phyloP scores from a whole-genome alignment of 1,284 basidiomycete genomes.

The Lignosus rhinocerotis region DNA sequence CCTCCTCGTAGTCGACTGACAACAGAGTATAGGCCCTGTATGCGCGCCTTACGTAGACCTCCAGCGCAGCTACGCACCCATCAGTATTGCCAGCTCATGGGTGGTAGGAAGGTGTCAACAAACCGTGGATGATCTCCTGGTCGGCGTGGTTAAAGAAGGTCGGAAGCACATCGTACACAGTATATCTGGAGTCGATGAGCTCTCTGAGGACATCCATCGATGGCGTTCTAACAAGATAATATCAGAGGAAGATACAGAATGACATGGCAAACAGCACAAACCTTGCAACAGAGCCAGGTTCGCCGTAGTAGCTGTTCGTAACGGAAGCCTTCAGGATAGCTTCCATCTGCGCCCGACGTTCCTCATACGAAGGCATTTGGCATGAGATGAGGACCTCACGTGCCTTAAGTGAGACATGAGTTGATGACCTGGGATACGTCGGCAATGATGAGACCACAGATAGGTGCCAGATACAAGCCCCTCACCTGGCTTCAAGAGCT shows the following conservation, averaged over 20 bases:
- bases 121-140: slow-evolving; percentile 81
- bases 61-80: slow-evolving; percentile 74
- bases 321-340: slow-evolving; percentile 88
- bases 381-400: slow-evolving; percentile 96
- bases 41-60: slow-evolving; percentile 94
- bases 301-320: slow-evolving; percentile 86
- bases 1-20: slow-evolving; percentile 92
- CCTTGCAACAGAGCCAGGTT: slow-evolving; percentile 70
- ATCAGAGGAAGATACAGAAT: background rate
- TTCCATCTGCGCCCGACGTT: slow-evolving; percentile 94
- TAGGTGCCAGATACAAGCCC: slow-evolving; percentile 8
- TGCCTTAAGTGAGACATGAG: slow-evolving; percentile 90
- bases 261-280: slow-evolving; percentile 25
- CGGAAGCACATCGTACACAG: slow-evolving; percentile 96
- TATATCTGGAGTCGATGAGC: slow-evolving; percentile 94
- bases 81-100: background rate
- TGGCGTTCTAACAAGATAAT: slow-evolving; percentile 56
- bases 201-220: slow-evolving; percentile 88
- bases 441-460: slow-evolving; percentile 11
- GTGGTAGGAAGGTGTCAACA: slow-evolving; percentile 26
- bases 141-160: slow-evolving; percentile 93
- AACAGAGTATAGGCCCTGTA: slow-evolving; percentile 95
- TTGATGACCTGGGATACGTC: slow-evolving; percentile 63
- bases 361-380: slow-evolving; percentile 96
- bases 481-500: slow-evolving; percentile 82